Conservation (phyloP, 108 stramenopile species). For the Skeletonema potamos region DNA sequence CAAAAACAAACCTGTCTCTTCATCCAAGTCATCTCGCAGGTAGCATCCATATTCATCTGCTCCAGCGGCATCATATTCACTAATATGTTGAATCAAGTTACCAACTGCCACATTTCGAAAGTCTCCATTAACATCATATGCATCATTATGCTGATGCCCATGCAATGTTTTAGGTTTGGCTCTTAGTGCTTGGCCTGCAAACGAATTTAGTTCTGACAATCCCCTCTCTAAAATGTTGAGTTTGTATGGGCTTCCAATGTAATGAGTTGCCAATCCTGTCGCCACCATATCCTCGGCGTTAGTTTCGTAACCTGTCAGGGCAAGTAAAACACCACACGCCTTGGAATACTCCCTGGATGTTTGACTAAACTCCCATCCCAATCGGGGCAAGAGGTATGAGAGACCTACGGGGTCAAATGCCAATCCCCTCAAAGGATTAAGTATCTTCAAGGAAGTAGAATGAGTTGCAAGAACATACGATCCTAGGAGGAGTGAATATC, state of each 20-base stretch:
- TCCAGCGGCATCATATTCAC: slow-evolving; percentile 60
- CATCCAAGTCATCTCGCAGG: slow-evolving; percentile 32
- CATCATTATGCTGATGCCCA: slow-evolving; percentile 39
- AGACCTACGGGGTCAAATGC: slow-evolving; percentile 81
- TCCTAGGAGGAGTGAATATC: slow-evolving; percentile 65
- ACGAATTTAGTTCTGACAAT: slow-evolving; percentile 57
- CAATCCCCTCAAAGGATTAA: slow-evolving; percentile 75
- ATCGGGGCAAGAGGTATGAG: slow-evolving; percentile 70
- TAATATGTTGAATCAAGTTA: slow-evolving; percentile 56
- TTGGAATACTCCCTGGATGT: slow-evolving; percentile 45
- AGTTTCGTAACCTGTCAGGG: slow-evolving; percentile 77
- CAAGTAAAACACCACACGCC: slow-evolving; percentile 65
- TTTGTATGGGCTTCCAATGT: slow-evolving; percentile 48
- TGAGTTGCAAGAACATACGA: slow-evolving; percentile 75
- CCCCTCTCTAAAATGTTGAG: slow-evolving; percentile 61
- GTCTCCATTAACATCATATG: slow-evolving; percentile 51
- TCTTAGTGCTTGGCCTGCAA: slow-evolving; percentile 57
- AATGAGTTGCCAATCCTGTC: slow-evolving; percentile 81
- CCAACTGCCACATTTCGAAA: slow-evolving; percentile 71
- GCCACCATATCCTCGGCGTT: slow-evolving; percentile 78
- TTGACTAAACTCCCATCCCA: slow-evolving; percentile 74
- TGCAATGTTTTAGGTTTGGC: slow-evolving; percentile 40
- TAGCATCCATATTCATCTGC: slow-evolving; percentile 44
- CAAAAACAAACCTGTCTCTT: slow-evolving; percentile 33
- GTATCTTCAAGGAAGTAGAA: slow-evolving; percentile 60